Evolutionary conservation across 2,329 filamentous ascomycete species (phyloP), one percentile per base, ranked within the genome.

Genomic region (Fonsecaea nubica): DNA sequence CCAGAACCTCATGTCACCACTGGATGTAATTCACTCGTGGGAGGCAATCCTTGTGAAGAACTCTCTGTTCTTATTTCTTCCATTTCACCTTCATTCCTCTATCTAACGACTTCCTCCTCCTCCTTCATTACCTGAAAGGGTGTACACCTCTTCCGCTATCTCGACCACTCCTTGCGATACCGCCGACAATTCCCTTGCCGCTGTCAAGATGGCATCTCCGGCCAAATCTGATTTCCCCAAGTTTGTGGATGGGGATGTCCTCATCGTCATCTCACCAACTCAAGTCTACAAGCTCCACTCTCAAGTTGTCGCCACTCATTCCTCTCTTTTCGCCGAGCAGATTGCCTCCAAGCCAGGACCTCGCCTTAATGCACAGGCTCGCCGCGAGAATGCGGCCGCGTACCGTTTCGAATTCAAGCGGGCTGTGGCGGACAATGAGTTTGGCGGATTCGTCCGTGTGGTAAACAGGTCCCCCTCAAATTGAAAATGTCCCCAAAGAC

Each of bases 251-350:
- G 80, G 77, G 40, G 78, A 82, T 65, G 78, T 81, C 30, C 70
- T 74, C 50, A 71, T 82, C 66, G 63, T 75, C 61, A 73, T 82
- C 66, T 74, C 76, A 15, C 68, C 75, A 10, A 70, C 70, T 18
- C 74, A 78, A 59, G 71, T 75, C 50, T 81, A 79, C 67, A 73
- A 75, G 32, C 74, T 82, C 2, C 80, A 82, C 71, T 76, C 78
- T 12, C 61, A 71, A 40, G 68, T 74, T 21, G 65, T 75, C 9
- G 62, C 65, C 13, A 68, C 70, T 10, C 69, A 72, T 48, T 75
- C 74, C 1, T 32, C 62, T 4, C 65, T 62, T 56, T 72, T 76
- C 52, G 71, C 69, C 25, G 58, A 68, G 1, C 56, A 72, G 13
- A 69, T 76, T 10, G 65, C 64, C 5, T 64, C 70, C 13, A 58